Base-by-base conservation (phyloP, 2,329 filamentous ascomycete species). In the Aspergillus brasiliensis region DNA sequence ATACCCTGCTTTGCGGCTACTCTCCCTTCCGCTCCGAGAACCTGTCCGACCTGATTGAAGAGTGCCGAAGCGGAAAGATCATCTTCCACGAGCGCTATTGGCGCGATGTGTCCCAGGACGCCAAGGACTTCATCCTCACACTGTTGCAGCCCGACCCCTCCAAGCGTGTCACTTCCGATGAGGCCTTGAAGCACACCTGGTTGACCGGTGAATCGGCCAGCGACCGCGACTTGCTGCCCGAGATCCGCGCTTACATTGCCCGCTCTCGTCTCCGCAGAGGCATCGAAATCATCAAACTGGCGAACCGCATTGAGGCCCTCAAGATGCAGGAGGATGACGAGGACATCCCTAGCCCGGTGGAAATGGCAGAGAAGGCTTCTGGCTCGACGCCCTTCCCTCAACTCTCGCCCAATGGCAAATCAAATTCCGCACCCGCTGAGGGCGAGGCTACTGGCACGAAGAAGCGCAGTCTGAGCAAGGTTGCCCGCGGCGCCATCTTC, bases 61-160 rank as follows among this genome's bases (percentile, higher is more conserved):
- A 99, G 79, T 98, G 93, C 80, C 92, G 87, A 70, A 88, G 86
- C 62, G 90, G 88, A 42, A 86, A 88, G 53, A 91, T 99, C 61
- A 86, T 97, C 56, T 99, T 98, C 85, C 95, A 99, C 76, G 93
- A 97, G 74, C 88, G 94, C 59, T 99, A 98, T 81, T 99, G 95
- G 95, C 95, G 92, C 75, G 95, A 97, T 69, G 95, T 99, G 70
- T 97, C 93, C 75, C 84, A 90, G 52, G 93, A 98, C 67, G 95
- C 93, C 66, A 99, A 98, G 81, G 88, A 94, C 67, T 99, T 99
- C 75, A 98, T 99, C 78, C 80, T 89, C 62, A 81, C 82, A 59
- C 84, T 99, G 25, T 84, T 99, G 60, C 88, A 94, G 67, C 88
- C 92, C 3, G 85, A 91, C 66, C 90, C 92, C 1, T 84, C 88